Base-by-base conservation (phyloP, 805 yeast genomes). In the Scheffersomyces lignosus region DNA sequence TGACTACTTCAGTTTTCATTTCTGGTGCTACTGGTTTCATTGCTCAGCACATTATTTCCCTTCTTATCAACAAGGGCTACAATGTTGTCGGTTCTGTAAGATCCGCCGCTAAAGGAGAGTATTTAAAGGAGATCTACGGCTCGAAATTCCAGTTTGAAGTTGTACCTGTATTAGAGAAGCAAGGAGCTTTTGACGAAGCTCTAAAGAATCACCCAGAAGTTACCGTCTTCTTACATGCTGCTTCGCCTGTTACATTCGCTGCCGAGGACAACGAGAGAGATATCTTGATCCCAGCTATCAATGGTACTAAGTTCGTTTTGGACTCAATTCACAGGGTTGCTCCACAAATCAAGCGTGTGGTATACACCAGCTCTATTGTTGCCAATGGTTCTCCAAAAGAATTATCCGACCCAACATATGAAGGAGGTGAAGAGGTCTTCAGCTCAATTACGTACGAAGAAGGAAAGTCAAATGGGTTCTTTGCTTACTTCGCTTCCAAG, bases 401-500 rank as follows among this genome's bases (percentile, higher is more conserved):
- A n/a, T 16, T n/a, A n/a, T n/a, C n/a, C 3, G 71, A 69, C 38
- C 58, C 60, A 3, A 47, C 50, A 5, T 58, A 60, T 25, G 54
- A 59, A 14, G 62, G 63, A 41, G 66, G 66, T 22, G 82, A 77
- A 47, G 60, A 62, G 12, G 56, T 66, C 17, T 77, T 82, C 78
- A 78, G 79, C 41, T 75, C 73, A 29, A 62, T 75, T 18, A 66
- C 77, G 12, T 71, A 73, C 69, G 77, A 74, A 34, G 69, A 70
- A 39, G 64, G 71, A 7, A 67, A 69, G 36, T 44, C 38, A 16
- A 68, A 72, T 45, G 58, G 66, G 3, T 45, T 52, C 15, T 40
- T 40, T 29, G 83, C 80, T 2, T 79, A 80, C 55, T 46, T 70
- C 37, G 86, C 77, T 3, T 77, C 84, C n/a, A 79, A 79, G 56